Evolutionary conservation across 176 grass and related monocot species (phyloP).

Genomic region (Oropetium thomaeum): DNA sequence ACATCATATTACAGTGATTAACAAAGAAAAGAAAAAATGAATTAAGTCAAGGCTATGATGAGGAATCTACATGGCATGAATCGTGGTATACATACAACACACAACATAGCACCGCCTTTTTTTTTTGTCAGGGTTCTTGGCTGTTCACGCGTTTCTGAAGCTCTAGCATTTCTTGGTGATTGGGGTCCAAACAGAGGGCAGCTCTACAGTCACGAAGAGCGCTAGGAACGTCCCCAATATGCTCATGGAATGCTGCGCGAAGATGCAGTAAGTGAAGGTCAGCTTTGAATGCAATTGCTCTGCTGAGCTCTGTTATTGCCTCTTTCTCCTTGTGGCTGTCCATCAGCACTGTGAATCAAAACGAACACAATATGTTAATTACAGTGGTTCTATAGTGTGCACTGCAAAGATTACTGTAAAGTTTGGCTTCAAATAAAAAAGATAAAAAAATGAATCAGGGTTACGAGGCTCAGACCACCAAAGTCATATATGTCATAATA

Average conservation of each 20-base stretch:
- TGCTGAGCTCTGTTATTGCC: constrained; percentile 74
- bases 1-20: constrained; percentile 28
- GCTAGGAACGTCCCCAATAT: constrained; percentile 59
- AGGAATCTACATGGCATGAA: constrained; percentile 28
- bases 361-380: neutral
- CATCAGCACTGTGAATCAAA: constrained; percentile 69
- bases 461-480: neutral
- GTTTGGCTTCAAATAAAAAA: neutral
- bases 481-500: neutral
- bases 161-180: constrained; percentile 91
- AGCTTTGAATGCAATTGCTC: constrained; percentile 78
- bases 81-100: constrained; percentile 14
- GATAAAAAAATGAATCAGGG: neutral
- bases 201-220: constrained; percentile 77
- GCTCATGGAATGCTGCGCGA: constrained; percentile 86
- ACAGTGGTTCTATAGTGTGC: neutral
- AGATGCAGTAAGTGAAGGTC: constrained; percentile 87
- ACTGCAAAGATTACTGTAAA: neutral
- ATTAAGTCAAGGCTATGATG: constrained; percentile 37
- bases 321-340: constrained; percentile 89
- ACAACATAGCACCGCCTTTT: constrained; percentile 24
- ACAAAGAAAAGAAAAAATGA: constrained; percentile 23
- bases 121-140: constrained; percentile 65
- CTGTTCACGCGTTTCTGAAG: constrained; percentile 86
- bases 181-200: constrained; percentile 81